A percentile compares a stretch with the other conserved stretches of the same genome.
These are phyloP conservation scores for Pouteria campechiana DNA, from an alignment of 179 eudicot genomes.

Conservation along the genomic window DNA sequence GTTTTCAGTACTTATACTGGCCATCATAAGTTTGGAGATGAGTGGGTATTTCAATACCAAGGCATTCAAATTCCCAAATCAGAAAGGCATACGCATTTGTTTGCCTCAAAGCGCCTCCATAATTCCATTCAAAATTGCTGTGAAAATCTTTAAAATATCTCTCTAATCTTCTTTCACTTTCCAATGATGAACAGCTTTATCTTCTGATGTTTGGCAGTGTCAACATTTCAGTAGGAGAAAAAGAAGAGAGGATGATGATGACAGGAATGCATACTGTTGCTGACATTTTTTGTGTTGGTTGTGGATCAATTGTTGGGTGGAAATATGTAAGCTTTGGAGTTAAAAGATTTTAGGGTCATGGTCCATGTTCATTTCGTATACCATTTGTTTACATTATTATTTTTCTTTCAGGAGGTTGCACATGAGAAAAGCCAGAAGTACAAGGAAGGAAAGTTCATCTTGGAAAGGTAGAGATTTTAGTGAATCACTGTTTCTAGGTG, in stretches of 20 bases:
- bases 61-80: no score
- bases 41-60: no score
- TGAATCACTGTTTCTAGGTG: not conserved
- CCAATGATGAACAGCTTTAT: no score
- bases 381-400: not conserved
- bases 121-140: no score
- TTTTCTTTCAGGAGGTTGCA: constrained; percentile 45
- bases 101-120: no score
- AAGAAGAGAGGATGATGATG: constrained; percentile 66
- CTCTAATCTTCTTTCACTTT: no score
- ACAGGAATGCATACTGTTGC: constrained; percentile 74
- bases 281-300: constrained; percentile 68
- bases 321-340: constrained; percentile 85
- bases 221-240: constrained; percentile 50
- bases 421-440: constrained; percentile 49
- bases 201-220: constrained; percentile 34
- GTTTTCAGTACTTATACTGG: no score
- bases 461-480: constrained; percentile 41
- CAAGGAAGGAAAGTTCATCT: constrained; percentile 68
- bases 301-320: constrained; percentile 79
- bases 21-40: no score
- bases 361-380: not conserved
- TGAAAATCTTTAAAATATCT: no score
- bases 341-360: constrained; percentile 1
- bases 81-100: no score